Base-by-base conservation (phyloP, 2,329 filamentous ascomycete species). In the Scopulariopsis brevicaulis region DNA sequence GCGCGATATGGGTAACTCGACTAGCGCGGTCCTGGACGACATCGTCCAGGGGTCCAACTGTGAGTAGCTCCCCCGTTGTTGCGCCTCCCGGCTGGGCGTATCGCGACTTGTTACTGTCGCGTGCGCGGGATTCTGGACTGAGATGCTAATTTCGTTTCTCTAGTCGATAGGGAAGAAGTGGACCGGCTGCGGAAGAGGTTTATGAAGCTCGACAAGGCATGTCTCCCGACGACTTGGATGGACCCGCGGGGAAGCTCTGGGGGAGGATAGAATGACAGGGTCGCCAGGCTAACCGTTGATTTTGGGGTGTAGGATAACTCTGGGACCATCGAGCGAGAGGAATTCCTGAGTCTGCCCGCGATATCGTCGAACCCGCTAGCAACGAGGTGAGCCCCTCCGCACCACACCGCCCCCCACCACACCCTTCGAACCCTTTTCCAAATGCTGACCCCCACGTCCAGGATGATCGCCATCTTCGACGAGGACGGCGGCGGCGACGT, bases 401-500 rank as follows among this genome's bases (percentile, higher is more conserved):
- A 12, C 55, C 28, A 48, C 20, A 18, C 48, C 22, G n/a, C n/a
- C 48, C 48, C 22, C 12, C 28, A n/a, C 50, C 10, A 6, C 37
- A 0, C 34, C 12, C 15, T 8, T 15, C 5, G 3, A 20, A 11
- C 20, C 1, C 18, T 2, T 18, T 5, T 10, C 35, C 22, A 24
- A 20, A 28, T 28, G n/a, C 24, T 40, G 4, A 35, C 15, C 15
- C 28, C 18, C 25, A 18, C 28, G 22, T 37, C 53, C 69, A 92
- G 89, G 73, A 96, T 99, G 91, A 99, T 99, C 68, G 93, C 94
- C 59, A 99, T 97, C 67, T 97, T 99, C 70, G 94, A 99, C 73
- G 94, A 97, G 74, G 94, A 99, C 72, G 94, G 94, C 62, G 93
- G 94, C 65, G 94, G 94, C 68, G 90, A 96, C 67, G 94, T 99